These are phyloP conservation scores for Royoungia palumana DNA, from an alignment of 768 basidiomycete genomes.

Conservation along the genomic window DNA sequence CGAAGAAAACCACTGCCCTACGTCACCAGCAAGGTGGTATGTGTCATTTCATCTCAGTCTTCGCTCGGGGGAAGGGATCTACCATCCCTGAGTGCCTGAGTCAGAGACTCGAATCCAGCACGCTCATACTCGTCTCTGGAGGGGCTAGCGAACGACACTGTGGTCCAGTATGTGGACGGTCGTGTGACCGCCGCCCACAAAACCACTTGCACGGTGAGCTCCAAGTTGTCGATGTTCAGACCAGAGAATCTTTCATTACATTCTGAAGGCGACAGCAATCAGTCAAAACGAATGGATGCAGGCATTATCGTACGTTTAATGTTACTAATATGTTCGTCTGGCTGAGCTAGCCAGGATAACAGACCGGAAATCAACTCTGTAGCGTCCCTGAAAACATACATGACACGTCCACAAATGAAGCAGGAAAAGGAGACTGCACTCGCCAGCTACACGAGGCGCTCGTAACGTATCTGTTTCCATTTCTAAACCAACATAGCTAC, in stretches of 20 bases:
- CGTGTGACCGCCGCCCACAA: conserved; percentile 76
- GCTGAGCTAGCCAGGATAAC: conserved; percentile 67
- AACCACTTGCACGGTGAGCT: conserved; percentile 79
- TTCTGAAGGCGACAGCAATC: conserved; percentile 39
- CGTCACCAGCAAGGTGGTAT: too few species aligned
- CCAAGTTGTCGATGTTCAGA: conserved; percentile 72
- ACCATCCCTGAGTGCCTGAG: too few species aligned
- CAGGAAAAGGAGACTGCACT: conserved; percentile 13
- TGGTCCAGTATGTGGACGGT: conserved; percentile 54
- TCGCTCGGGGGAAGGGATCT: too few species aligned
- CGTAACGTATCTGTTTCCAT: conserved; percentile 80
- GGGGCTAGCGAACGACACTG: conserved; percentile 51
- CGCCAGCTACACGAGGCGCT: conserved; percentile 89
- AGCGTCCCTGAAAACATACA: conserved; percentile 52
- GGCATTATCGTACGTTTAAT: conserved; percentile 55
- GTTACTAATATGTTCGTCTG: conserved; percentile 60
- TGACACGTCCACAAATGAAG: not conserved
- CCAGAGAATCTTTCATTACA: conserved; percentile 89
- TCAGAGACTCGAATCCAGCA: too few species aligned
- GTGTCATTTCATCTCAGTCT: too few species aligned
- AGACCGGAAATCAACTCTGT: conserved; percentile 81
- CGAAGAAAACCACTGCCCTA: too few species aligned
- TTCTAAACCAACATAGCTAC: conserved; percentile 56
- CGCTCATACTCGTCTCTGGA: not conserved
- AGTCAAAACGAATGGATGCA: not conserved